Conservation (phyloP, 495 filamentous ascomycete species). For the Penicillium steckii region DNA sequence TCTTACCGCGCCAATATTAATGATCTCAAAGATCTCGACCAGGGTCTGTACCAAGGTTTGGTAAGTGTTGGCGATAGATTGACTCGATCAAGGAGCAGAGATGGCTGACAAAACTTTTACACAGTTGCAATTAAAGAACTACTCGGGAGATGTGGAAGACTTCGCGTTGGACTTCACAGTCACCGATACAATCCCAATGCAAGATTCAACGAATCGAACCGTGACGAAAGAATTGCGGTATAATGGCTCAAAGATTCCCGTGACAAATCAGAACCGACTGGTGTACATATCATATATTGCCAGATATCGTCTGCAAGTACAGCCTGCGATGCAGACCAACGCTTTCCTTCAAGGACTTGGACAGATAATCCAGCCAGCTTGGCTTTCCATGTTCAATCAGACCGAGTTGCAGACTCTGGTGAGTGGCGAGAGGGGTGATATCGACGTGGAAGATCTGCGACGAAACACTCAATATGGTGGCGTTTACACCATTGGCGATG, state of each 20-base stretch:
- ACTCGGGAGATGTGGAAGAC: slow-evolving; percentile 72
- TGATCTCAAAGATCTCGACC: slow-evolving; percentile 89
- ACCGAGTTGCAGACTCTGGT: slow-evolving; percentile 89
- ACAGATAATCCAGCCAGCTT: slow-evolving; percentile 84
- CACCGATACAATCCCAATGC: slow-evolving; percentile 67
- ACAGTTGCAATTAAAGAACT: slow-evolving; percentile 81
- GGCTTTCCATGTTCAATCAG: slow-evolving; percentile 99
- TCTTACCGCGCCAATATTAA: slow-evolving; percentile 87
- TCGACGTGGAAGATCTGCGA: slow-evolving; percentile 86
- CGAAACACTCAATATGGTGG: slow-evolving; percentile 85
- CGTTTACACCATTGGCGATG: slow-evolving; percentile 82
- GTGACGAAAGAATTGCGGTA: slow-evolving; percentile 73
- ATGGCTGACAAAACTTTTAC: slow-evolving; percentile 7
- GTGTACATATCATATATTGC: slow-evolving; percentile 94
- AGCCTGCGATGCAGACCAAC: slow-evolving; percentile 73
- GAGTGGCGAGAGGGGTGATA: slow-evolving; percentile 78
- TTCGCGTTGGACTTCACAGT: slow-evolving; percentile 89
- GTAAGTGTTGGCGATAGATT: slow-evolving; percentile 36
- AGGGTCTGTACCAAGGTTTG: slow-evolving; percentile 89
- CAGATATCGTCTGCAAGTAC: slow-evolving; percentile 76
- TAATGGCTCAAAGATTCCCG: slow-evolving; percentile 70
- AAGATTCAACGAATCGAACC: slow-evolving; percentile 40
- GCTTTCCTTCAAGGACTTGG: slow-evolving; percentile 85
- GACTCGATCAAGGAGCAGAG: neutral
- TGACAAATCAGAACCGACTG: slow-evolving; percentile 87